A percentile compares a stretch with the other conserved stretches of the same genome.
Conservation (phyloP, 139 green algal genomes). For the Penium margaritaceum region DNA sequence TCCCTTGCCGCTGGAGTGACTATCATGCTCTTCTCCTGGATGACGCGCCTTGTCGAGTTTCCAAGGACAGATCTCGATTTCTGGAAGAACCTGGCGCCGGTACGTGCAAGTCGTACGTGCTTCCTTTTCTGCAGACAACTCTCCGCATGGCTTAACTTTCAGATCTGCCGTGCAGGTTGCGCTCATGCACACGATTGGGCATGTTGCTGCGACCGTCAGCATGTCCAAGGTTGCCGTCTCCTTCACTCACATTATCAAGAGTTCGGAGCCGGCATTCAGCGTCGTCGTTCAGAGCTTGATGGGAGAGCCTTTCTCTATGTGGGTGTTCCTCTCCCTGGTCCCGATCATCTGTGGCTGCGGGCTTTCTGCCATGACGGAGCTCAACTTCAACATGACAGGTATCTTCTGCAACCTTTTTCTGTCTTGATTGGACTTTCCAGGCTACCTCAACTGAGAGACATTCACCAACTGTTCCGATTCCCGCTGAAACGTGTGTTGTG, state of each 20-base stretch:
- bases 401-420: no score
- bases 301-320: slow-evolving; percentile 66
- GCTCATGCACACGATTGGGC: slow-evolving; percentile 81
- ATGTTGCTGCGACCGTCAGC: slow-evolving; percentile 91
- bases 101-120: no score
- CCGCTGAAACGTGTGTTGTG: slow-evolving; percentile 11
- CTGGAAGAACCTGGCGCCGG: no score
- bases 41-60: slow-evolving; percentile 8
- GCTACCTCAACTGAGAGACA: no score
- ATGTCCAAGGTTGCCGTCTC: slow-evolving; percentile 94
- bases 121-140: no score
- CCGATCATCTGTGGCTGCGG: slow-evolving; percentile 75
- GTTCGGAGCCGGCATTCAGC: slow-evolving; percentile 85
- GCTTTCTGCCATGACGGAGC: slow-evolving; percentile 40
- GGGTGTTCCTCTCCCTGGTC: slow-evolving; percentile 74
- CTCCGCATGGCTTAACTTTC: no score
- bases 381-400: slow-evolving; percentile 82
- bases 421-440: no score
- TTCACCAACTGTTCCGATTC: no score
- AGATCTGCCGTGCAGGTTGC: no score
- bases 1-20: slow-evolving; percentile 33
- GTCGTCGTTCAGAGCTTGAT: slow-evolving; percentile 77
- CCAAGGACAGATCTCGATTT: slow-evolving; percentile 27
- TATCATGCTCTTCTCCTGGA: slow-evolving; percentile 40
- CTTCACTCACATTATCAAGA: slow-evolving; percentile 81